Evolutionary conservation across 2,329 filamentous ascomycete species (phyloP).

Genomic region (Rhinocladiella similis): DNA sequence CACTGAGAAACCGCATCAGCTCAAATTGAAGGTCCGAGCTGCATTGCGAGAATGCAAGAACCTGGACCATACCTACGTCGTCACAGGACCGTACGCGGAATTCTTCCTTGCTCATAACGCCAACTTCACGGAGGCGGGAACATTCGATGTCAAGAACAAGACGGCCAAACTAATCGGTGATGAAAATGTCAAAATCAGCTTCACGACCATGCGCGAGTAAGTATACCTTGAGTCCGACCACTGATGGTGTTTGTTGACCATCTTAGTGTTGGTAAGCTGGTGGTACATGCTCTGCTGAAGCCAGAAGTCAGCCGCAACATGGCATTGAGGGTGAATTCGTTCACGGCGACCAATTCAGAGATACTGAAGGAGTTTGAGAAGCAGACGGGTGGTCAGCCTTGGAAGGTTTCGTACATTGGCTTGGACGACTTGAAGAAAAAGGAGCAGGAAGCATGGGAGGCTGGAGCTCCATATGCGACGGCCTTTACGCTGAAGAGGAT

Average conservation of each 20-base stretch:
- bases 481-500: slow-evolving; percentile 65
- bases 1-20: slow-evolving; percentile 66
- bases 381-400: slow-evolving; percentile 57
- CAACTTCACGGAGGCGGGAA: slow-evolving; percentile 46
- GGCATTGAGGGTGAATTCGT: slow-evolving; percentile 68
- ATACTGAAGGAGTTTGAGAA: slow-evolving; percentile 68
- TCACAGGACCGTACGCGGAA: slow-evolving; percentile 69
- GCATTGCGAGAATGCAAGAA: slow-evolving; percentile 51
- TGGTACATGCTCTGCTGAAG: slow-evolving; percentile 61
- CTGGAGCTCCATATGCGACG: slow-evolving; percentile 53
- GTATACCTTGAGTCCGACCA: slow-evolving; percentile 26
- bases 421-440: slow-evolving; percentile 54
- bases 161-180: slow-evolving; percentile 62
- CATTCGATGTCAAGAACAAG: slow-evolving; percentile 58
- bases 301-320: slow-evolving; percentile 55
- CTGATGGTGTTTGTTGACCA: not conserved
- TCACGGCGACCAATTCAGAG: slow-evolving; percentile 62
- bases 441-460: slow-evolving; percentile 61
- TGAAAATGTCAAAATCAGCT: slow-evolving; percentile 61
- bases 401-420: slow-evolving; percentile 55
- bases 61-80: slow-evolving; percentile 65
- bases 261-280: slow-evolving; percentile 59
- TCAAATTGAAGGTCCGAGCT: slow-evolving; percentile 65
- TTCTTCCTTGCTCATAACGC: slow-evolving; percentile 53
- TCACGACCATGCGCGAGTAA: slow-evolving; percentile 71